phyloP scores from a whole-genome alignment of 257 asterid species.

The Penstemon newberryi region DNA sequence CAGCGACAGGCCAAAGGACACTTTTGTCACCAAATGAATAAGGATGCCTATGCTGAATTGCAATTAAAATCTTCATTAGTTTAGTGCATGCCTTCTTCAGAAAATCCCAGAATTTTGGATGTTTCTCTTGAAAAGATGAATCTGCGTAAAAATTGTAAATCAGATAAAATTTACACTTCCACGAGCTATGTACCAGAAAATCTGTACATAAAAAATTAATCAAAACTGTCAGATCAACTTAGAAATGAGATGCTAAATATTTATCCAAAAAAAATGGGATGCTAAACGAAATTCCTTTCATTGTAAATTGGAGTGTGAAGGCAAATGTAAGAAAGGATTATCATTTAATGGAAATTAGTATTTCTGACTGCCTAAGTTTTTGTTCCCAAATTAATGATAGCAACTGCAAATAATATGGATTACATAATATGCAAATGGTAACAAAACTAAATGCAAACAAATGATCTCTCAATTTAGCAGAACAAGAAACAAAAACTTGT shows the following conservation, averaged over 20 bases:
- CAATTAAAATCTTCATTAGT: constrained; percentile 76
- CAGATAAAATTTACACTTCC: constrained; percentile 29
- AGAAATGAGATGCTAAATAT: constrained; percentile 15
- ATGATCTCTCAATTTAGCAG: background rate
- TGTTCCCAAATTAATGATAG: constrained; percentile 1
- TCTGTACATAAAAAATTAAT: constrained; percentile 13
- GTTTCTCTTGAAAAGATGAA: constrained; percentile 69
- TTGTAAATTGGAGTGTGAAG: background rate
- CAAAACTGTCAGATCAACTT: constrained; percentile 23
- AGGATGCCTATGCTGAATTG: constrained; percentile 88
- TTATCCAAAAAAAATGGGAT: constrained; percentile 2
- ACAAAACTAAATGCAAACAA: background rate
- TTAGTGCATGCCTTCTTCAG: constrained; percentile 78
- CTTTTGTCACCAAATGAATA: constrained; percentile 90
- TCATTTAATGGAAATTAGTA: constrained; percentile 5
- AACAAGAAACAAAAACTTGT: background rate
- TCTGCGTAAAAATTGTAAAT: constrained; percentile 60
- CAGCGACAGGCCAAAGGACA: constrained; percentile 71
- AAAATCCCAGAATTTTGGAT: constrained; percentile 75
- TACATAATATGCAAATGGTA: constrained; percentile 16
- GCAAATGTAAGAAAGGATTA: background rate
- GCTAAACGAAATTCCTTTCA: background rate
- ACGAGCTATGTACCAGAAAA: constrained; percentile 16
- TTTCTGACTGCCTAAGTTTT: too few species aligned
- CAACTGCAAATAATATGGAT: background rate